Evolutionary conservation across 257 asterid species (phyloP).

Genomic region (Scutellaria baicalensis): DNA sequence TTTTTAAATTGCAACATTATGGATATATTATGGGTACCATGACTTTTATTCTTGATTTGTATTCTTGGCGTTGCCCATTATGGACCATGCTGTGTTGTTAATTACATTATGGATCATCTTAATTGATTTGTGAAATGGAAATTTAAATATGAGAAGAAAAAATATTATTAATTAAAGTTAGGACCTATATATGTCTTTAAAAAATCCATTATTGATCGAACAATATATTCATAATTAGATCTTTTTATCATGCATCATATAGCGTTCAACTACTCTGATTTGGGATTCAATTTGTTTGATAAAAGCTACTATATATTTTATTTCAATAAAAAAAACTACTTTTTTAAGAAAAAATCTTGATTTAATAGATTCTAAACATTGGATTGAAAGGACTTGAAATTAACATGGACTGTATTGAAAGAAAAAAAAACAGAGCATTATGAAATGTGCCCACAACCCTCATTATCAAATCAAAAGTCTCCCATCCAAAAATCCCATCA

Average conservation of each 20-base stretch:
- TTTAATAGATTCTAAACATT: neutral
- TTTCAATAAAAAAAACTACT: no score
- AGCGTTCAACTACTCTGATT: no score
- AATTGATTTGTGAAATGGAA: neutral
- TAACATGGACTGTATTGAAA: neutral
- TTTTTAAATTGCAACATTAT: neutral
- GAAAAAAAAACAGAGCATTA: neutral
- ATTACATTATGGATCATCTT: neutral
- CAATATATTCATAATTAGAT: no score
- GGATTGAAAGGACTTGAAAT: neutral
- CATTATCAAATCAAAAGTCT: constrained; percentile 10
- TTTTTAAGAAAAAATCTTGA: no score
- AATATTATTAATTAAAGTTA: no score
- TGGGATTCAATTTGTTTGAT: no score
- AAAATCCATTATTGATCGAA: no score
- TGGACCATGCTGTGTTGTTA: neutral
- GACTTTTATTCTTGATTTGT: neutral
- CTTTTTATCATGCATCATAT: no score
- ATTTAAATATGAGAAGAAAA: neutral
- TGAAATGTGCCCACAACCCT: constrained; percentile 4
- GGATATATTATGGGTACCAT: constrained; percentile 9
- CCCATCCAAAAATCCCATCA: neutral
- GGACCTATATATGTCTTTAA: no score
- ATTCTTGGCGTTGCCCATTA: neutral
- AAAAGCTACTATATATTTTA: no score